Evolutionary conservation across 75 land plant species (phyloP).

Genomic region (Chamaecyparis obtusa): DNA sequence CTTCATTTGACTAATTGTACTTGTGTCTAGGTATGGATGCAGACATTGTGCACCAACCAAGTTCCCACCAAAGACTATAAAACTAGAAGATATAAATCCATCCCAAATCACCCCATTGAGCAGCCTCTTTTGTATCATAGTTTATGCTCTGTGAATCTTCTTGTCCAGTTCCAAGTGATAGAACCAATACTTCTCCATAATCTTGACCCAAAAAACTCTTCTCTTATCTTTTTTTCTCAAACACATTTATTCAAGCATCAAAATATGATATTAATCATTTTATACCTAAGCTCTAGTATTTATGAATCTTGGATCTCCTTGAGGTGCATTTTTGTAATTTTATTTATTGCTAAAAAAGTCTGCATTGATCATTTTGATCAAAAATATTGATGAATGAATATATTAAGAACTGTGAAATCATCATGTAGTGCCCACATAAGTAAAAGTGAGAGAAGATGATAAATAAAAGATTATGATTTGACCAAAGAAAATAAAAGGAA

Average conservation of each 20-base stretch:
- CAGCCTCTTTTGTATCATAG: conserved; percentile 23
- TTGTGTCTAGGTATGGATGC: too few species aligned
- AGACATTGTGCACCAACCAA: too few species aligned
- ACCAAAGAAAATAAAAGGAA: too few species aligned
- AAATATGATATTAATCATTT: background rate
- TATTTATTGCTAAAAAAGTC: background rate
- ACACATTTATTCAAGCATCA: background rate
- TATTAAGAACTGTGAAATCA: background rate
- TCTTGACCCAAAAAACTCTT: background rate
- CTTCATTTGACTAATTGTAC: too few species aligned
- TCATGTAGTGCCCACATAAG: too few species aligned
- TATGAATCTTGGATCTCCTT: background rate
- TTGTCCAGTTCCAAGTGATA: conserved; percentile 35
- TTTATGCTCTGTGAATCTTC: background rate
- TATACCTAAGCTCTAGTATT: background rate
- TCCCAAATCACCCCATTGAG: conserved; percentile 24
- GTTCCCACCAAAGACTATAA: too few species aligned
- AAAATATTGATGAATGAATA: too few species aligned
- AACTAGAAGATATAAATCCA: conserved; percentile 28
- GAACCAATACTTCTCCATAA: conserved; percentile 16
- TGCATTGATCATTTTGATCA: background rate
- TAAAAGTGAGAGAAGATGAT: too few species aligned
- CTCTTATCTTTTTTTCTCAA: background rate
- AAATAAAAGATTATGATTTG: too few species aligned
- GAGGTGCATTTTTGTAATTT: background rate